These are phyloP conservation scores for Dichomitus squalens DNA, from an alignment of 1,284 basidiomycete genomes.

Conservation along the genomic window DNA sequence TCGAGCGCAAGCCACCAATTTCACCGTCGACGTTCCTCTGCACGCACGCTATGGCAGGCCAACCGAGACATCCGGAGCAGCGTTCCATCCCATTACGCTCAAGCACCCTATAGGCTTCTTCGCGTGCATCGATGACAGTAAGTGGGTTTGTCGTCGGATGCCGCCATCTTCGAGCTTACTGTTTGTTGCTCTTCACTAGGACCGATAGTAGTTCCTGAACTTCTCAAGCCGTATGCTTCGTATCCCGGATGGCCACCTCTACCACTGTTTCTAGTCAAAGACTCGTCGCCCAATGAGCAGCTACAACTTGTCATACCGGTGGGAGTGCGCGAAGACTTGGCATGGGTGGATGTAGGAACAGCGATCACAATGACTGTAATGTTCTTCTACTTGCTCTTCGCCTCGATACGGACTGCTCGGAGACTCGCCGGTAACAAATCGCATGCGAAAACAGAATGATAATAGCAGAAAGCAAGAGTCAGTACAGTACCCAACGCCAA, in stretches of 20 bases:
- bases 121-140: constrained; percentile 33
- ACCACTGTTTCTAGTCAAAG: constrained; percentile 9
- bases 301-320: constrained; percentile 38
- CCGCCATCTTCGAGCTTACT: neutral
- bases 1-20: neutral
- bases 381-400: constrained; percentile 40
- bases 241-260: constrained; percentile 16
- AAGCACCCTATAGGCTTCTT: constrained; percentile 44
- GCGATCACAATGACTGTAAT: constrained; percentile 40
- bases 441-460: constrained; percentile 26
- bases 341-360: constrained; percentile 45
- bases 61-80: constrained; percentile 1
- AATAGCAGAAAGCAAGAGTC: constrained; percentile 25
- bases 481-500: constrained; percentile 31
- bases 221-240: constrained; percentile 22
- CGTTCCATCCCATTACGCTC: constrained; percentile 32
- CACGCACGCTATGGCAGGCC: constrained; percentile 52
- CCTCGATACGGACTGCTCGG: constrained; percentile 25
- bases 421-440: constrained; percentile 17
- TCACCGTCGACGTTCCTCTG: constrained; percentile 47
- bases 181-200: neutral
- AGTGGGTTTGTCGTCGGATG: neutral
- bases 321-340: constrained; percentile 39
- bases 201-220: constrained; percentile 4
- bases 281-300: neutral